Evolutionary conservation across 1,284 basidiomycete genomes (phyloP).

Genomic region (Inonotus hispidus): DNA sequence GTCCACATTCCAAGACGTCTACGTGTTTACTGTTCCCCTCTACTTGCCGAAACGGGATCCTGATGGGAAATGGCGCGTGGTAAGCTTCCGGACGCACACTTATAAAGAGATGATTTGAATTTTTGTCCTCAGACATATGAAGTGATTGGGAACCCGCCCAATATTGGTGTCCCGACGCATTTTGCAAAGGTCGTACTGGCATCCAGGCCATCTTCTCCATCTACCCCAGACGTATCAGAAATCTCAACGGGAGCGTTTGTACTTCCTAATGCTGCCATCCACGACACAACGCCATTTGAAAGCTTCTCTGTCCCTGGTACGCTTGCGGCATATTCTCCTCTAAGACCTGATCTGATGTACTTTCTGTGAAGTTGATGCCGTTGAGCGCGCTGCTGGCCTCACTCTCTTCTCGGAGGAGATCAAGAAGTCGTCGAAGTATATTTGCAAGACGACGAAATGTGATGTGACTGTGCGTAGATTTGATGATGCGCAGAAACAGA

Average conservation of each 20-base stretch:
- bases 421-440: conserved; percentile 76
- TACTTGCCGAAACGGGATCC: conserved; percentile 83
- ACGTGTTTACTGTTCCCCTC: conserved; percentile 96
- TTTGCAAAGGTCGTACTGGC: conserved; percentile 96
- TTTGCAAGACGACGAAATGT: conserved; percentile 85
- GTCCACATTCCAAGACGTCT: conserved; percentile 84
- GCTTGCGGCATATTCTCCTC: conserved; percentile 22
- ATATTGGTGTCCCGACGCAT: conserved; percentile 92
- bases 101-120: not conserved
- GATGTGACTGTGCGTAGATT: conserved; percentile 81
- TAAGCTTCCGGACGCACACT: conserved; percentile 37
- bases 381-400: conserved; percentile 89
- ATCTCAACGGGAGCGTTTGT: conserved; percentile 91
- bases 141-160: conserved; percentile 90
- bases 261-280: conserved; percentile 85
- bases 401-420: conserved; percentile 83
- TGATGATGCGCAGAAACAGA: conserved; percentile 75
- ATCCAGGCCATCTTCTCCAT: conserved; percentile 67
- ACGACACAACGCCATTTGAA: conserved; percentile 75
- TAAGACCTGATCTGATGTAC: not conserved
- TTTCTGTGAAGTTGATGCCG: conserved; percentile 64
- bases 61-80: conserved; percentile 94
- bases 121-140: conserved; percentile 64
- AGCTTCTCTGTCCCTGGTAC: conserved; percentile 78
- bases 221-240: conserved; percentile 66